Evolutionary conservation across 768 basidiomycete genomes (phyloP), one percentile per base, ranked within the genome.

Genomic region (Lactarius psammicola): DNA sequence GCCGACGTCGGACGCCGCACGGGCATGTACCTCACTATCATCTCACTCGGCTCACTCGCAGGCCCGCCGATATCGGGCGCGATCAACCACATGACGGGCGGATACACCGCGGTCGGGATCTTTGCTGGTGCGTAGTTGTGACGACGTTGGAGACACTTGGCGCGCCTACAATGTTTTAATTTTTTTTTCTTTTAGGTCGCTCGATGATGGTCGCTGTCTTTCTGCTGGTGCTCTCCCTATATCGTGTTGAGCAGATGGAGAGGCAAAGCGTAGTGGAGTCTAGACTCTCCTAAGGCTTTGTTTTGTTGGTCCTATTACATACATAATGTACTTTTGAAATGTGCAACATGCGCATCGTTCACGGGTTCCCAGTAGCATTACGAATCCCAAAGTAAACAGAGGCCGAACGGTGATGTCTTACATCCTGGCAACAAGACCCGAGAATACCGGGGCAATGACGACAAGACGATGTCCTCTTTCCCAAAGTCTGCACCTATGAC

Each of bases 1-100:
- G 76, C 76, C 11, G 88, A 91, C 62, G 80, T 89, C 0, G 90
- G 90, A 4, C 78, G 86, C 30, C 78, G 90, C 18, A 76, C 82
- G 0, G 89, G 90, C 7, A 85, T 89, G 80, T 84, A 83, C 65
- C 78, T 87, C 74, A 87, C 81, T 33, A 79, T 88, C 58, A 63
- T 84, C 28, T 80, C 89, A 0, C 44, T 90, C 20, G 88, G 87
- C 9, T 87, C 86, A 0, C 77, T 91, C 3, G 80, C 80, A 0
- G 90, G 90, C 0, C 87, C 88, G 3, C 90, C 90, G 0, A 87
- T 90, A 65, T 88, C 88, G 8, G 90, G 90, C 0, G 86, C 86
- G 0, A 88, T 92, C 69, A 80, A 81, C 60, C 73, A 72, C 0
- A 78, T 80, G 0, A 83, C 85, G 1, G 82, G 80, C 3, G 79